phyloP scores from a whole-genome alignment of 129 eudicot genomes.

The Ambrosia trifida region DNA sequence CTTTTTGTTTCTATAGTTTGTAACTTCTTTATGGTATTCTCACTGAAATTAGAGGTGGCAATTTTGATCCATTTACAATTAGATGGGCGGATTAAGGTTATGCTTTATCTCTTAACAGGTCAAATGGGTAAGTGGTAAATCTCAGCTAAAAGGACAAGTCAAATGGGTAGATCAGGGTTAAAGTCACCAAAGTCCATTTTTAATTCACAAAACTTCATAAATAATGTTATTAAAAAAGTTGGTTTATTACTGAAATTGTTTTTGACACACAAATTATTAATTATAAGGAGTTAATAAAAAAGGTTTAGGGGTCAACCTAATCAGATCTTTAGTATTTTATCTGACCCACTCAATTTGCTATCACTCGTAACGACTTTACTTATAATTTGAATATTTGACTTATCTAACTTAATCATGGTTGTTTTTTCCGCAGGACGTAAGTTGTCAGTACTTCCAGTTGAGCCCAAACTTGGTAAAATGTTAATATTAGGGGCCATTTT shows the following conservation, averaged over 20 bases:
- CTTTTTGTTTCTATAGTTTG: conserved; percentile 4
- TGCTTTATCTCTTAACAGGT: background rate
- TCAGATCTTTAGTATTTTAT: background rate
- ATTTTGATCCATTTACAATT: background rate
- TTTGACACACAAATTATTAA: background rate
- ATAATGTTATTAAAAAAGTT: background rate
- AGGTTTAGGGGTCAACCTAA: background rate
- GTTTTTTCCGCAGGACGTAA: conserved; percentile 56
- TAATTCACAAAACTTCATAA: conserved; percentile 1
- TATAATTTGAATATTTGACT: background rate
- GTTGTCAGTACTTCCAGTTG: conserved; percentile 92
- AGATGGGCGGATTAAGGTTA: background rate
- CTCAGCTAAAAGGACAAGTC: background rate
- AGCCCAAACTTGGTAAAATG: conserved; percentile 97
- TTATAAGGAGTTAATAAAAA: background rate
- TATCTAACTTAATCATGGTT: conserved; percentile 4
- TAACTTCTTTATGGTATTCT: background rate
- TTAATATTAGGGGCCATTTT: conserved; percentile 82
- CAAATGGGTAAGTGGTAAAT: background rate
- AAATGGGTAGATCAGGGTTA: background rate
- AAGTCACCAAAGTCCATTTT: background rate
- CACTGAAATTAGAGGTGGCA: conserved; percentile 2
- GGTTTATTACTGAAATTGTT: conserved; percentile 3
- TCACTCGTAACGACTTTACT: background rate
- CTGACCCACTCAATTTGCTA: background rate